Percentiles rank a stretch among this genome's conserved stretches.
These are phyloP conservation scores for Glomus cerebriforme DNA, from an alignment of 192 early-diverging fungal species.

Conservation along the genomic window DNA sequence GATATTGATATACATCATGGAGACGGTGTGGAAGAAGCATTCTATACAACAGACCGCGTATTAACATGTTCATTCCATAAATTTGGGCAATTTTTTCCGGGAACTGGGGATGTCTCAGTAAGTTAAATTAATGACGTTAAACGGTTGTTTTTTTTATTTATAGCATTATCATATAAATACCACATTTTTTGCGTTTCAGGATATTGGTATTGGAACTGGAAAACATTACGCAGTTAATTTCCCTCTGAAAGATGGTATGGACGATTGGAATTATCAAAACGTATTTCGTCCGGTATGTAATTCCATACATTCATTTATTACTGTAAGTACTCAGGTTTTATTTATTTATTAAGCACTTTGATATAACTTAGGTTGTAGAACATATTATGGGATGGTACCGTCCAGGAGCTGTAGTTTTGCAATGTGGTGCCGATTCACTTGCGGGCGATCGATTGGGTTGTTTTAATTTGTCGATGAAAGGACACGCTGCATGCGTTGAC, in stretches of 20 bases:
- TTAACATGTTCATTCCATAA: conserved; percentile 97
- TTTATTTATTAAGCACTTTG: not conserved
- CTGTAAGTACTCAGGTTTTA: not conserved
- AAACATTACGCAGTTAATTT: conserved; percentile 95
- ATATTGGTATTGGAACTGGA: conserved; percentile 84
- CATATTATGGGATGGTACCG: conserved; percentile 93
- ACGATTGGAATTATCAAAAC: conserved; percentile 84
- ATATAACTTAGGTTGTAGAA: conserved; percentile 73
- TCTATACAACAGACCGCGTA: conserved; percentile 90
- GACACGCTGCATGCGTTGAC: conserved; percentile 88
- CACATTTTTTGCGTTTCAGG: conserved; percentile 51
- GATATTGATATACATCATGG: conserved; percentile 94
- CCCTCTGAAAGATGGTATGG: conserved; percentile 92
- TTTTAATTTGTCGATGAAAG: conserved; percentile 93
- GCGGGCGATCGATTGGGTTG: conserved; percentile 93
- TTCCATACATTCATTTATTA: not conserved
- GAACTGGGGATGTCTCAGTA: conserved; percentile 78
- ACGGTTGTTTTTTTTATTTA: not conserved
- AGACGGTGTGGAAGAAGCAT: conserved; percentile 95
- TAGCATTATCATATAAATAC: not conserved
- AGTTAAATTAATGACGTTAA: not conserved
- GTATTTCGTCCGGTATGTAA: conserved; percentile 60
- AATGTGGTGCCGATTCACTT: conserved; percentile 97
- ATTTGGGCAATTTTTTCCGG: conserved; percentile 96
- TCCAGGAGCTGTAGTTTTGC: conserved; percentile 89